phyloP scores from a whole-genome alignment of 2,329 filamentous ascomycete species.

The Clonostachys chloroleuca region DNA sequence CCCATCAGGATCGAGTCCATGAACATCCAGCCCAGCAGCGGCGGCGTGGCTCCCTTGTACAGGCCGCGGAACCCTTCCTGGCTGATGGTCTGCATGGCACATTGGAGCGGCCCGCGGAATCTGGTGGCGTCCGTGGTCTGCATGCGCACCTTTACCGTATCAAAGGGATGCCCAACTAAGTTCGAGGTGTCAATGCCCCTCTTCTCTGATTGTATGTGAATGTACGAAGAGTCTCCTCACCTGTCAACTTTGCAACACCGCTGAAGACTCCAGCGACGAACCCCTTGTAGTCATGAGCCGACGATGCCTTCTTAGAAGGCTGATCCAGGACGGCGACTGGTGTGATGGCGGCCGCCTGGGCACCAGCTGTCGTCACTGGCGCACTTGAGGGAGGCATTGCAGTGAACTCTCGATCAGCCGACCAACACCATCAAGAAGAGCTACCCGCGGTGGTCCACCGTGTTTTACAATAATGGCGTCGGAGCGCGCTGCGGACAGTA shows the following conservation, averaged over 20 bases:
- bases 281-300: constrained; percentile 69
- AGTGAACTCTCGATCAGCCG: too few species aligned
- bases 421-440: too few species aligned
- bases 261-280: constrained; percentile 97
- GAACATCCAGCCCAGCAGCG: constrained; percentile 95
- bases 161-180: constrained; percentile 72
- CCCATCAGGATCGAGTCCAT: constrained; percentile 94
- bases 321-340: too few species aligned
- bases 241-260: constrained; percentile 83
- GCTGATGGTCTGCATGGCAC: constrained; percentile 75
- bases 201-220: neutral
- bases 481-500: too few species aligned
- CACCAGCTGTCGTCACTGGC: too few species aligned
- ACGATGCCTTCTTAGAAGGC: neutral
- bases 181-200: neutral
- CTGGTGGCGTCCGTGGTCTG: constrained; percentile 76
- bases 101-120: constrained; percentile 84
- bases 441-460: too few species aligned
- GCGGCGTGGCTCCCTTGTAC: constrained; percentile 93
- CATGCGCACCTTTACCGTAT: constrained; percentile 93
- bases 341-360: too few species aligned
- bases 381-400: too few species aligned
- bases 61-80: constrained; percentile 82
- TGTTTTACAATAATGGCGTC: too few species aligned
- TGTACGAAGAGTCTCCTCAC: constrained; percentile 34